Conservation (phyloP, 371 early-diverging fungal genomes). For the Rhizomucor pusillus region DNA sequence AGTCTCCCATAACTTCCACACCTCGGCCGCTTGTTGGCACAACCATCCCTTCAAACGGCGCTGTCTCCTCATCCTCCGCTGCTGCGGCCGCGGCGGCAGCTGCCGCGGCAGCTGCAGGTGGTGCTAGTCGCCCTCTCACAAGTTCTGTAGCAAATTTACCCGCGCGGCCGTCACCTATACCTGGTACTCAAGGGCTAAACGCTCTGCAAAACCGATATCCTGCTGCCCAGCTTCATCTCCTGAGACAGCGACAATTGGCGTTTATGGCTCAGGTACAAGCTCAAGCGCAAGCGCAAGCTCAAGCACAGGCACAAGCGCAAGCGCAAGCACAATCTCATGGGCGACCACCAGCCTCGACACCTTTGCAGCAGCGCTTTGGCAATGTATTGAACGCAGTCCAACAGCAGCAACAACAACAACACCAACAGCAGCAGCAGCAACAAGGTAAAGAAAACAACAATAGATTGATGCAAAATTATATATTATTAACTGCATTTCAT, state of each 20-base stretch:
- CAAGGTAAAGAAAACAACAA: constrained; percentile 3
- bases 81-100: constrained; percentile 24
- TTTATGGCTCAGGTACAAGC: constrained; percentile 29
- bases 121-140: constrained; percentile 12
- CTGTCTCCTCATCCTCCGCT: constrained; percentile 11
- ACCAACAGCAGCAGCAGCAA: constrained; percentile 10
- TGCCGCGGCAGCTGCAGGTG: constrained; percentile 35
- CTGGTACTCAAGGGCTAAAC: constrained; percentile 13
- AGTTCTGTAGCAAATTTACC: constrained; percentile 3
- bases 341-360: constrained; percentile 19
- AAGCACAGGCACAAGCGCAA: constrained; percentile 14
- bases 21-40: constrained; percentile 21
- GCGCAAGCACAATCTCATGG: constrained; percentile 13
- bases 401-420: constrained; percentile 2
- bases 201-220: constrained; percentile 34
- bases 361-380: constrained; percentile 24
- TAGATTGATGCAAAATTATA: background rate
- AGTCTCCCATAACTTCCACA: constrained; percentile 24
- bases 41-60: constrained; percentile 17
- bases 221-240: constrained; percentile 46
- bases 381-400: constrained; percentile 11
- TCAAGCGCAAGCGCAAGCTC: constrained; percentile 9
- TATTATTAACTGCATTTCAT: constrained; percentile 4
- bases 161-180: constrained; percentile 24
- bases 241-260: constrained; percentile 44